phyloP scores from a whole-genome alignment of 2,329 filamentous ascomycete species.

The Monosporascus sp. region DNA sequence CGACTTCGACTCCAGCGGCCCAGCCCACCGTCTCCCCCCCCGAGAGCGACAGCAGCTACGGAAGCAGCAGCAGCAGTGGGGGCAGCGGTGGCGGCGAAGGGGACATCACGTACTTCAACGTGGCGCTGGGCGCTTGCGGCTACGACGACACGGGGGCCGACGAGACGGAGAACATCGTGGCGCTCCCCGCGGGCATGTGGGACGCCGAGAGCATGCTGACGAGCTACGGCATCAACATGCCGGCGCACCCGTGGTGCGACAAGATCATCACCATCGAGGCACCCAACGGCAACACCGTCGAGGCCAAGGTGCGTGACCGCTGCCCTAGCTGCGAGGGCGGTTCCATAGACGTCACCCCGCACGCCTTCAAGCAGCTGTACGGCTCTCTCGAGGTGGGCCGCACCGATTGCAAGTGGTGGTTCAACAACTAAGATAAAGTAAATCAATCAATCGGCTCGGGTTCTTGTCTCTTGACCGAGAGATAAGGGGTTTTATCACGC shows the following conservation, averaged over 20 bases:
- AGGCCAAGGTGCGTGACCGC: constrained; percentile 64
- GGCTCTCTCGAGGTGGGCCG: constrained; percentile 35
- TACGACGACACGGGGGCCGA: constrained; percentile 53
- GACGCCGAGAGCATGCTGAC: constrained; percentile 52
- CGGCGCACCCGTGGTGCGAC: constrained; percentile 62
- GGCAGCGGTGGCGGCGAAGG: constrained; percentile 36
- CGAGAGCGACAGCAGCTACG: constrained; percentile 13
- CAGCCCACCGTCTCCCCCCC: constrained; percentile 8
- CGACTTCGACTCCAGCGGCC: constrained; percentile 3
- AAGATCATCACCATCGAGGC: constrained; percentile 58
- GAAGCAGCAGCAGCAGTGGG: constrained; percentile 16
- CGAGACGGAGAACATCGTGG: constrained; percentile 55
- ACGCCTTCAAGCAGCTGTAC: constrained; percentile 50
- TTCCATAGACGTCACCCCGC: constrained; percentile 56
- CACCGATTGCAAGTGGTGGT: constrained; percentile 23
- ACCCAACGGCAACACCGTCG: constrained; percentile 48
- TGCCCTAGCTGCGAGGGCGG: constrained; percentile 60
- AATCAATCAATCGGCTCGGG: too few relatives aligned
- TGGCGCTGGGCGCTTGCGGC: constrained; percentile 67
- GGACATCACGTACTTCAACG: constrained; percentile 68
- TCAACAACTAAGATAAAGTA: constrained; percentile 18
- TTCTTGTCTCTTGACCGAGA: too few relatives aligned
- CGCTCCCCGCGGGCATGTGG: constrained; percentile 53
- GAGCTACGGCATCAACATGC: constrained; percentile 40
- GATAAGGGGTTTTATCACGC: too few relatives aligned